A percentile compares a stretch with the other conserved stretches of the same genome.
phyloP scores from a whole-genome alignment of 208 protist genomes.

The Crithidia sp. region DNA sequence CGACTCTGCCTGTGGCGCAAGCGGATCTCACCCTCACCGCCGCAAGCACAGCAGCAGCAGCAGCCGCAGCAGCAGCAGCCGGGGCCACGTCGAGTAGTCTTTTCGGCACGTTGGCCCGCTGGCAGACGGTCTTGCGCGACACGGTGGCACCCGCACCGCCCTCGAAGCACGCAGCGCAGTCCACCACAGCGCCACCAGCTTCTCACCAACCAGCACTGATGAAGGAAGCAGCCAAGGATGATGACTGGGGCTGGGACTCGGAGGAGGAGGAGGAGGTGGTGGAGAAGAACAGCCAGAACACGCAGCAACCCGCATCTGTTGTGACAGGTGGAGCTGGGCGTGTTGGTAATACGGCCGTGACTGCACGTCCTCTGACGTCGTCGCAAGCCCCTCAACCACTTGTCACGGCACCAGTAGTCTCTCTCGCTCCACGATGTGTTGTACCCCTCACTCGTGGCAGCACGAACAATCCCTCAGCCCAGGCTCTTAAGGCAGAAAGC shows the following conservation, averaged over 20 bases:
- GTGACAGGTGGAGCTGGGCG: too few relatives aligned
- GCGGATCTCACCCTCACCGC: not conserved
- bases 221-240: constrained; percentile 3
- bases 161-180: not conserved
- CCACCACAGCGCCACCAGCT: not conserved
- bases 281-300: not conserved
- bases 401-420: too few relatives aligned
- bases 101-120: constrained; percentile 44
- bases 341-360: too few relatives aligned
- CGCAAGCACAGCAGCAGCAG: constrained; percentile 10
- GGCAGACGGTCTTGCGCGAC: constrained; percentile 43
- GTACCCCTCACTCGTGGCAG: too few relatives aligned
- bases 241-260: constrained; percentile 27
- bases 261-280: not conserved
- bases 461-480: too few relatives aligned
- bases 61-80: not conserved
- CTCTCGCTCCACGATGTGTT: too few relatives aligned
- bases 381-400: too few relatives aligned
- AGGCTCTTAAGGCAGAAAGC: too few relatives aligned
- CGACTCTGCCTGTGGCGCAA: not conserved
- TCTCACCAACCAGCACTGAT: too few relatives aligned
- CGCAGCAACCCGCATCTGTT: too few relatives aligned
- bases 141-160: constrained; percentile 42
- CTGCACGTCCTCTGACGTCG: too few relatives aligned
- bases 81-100: constrained; percentile 31